phyloP scores from a whole-genome alignment of 2,329 filamentous ascomycete genomes.

The Ceratocystis smalleyi region DNA sequence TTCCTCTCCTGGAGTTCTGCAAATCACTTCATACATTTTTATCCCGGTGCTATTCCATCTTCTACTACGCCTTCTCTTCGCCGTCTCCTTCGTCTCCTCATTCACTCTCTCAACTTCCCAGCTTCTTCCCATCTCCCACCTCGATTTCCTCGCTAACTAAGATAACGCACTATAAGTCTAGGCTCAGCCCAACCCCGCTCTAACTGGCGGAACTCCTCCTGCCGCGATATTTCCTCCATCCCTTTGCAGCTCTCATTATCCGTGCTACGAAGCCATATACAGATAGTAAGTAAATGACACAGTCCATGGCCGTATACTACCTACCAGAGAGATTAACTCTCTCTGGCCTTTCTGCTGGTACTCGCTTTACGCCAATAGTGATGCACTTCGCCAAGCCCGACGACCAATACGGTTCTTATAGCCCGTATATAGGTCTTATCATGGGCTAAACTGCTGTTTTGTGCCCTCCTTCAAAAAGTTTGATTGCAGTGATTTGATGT shows the following conservation, averaged over 20 bases:
- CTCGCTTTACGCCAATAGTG: not conserved
- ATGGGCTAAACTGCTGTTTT: not conserved
- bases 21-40: no score
- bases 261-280: not conserved
- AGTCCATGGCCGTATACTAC: not conserved
- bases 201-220: not conserved
- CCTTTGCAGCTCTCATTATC: not conserved
- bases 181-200: not conserved
- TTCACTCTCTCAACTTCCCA: not conserved
- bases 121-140: not conserved
- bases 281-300: not conserved
- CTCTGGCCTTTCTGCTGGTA: no score
- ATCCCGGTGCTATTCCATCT: no score
- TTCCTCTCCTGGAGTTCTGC: no score
- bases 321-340: no score
- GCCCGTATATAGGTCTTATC: not conserved
- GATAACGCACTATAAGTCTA: not conserved
- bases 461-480: not conserved
- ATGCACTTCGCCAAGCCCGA: not conserved
- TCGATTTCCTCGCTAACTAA: not conserved
- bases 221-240: not conserved
- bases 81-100: not conserved
- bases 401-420: not conserved
- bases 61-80: not conserved
- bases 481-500: not conserved